These are phyloP conservation scores for Thuidium tamariscinum DNA, from an alignment of 225 moss, liverwort and hornwort species.

Conservation along the genomic window DNA sequence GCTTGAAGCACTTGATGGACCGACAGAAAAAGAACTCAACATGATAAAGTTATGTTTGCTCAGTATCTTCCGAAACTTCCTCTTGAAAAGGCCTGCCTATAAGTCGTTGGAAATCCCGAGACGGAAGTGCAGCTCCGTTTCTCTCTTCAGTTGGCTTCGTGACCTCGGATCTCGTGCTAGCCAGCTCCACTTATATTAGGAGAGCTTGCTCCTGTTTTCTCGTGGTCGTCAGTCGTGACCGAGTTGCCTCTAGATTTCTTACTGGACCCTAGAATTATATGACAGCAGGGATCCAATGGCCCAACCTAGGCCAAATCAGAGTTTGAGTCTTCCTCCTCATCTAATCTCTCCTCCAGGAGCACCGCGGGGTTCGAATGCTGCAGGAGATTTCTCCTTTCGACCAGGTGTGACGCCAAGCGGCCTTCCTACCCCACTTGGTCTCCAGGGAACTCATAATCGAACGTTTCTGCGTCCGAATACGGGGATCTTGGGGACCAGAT, in stretches of 20 bases:
- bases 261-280: too few relatives aligned
- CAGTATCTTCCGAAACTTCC: neutral
- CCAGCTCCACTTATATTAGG: too few relatives aligned
- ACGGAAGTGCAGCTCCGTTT: neutral
- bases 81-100: neutral
- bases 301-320: neutral
- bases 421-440: slow-evolving; percentile 12
- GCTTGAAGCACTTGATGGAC: neutral
- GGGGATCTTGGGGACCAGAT: neutral
- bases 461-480: neutral
- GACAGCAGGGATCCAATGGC: neutral
- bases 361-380: neutral
- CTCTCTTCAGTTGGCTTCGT: neutral
- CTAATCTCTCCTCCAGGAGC: neutral
- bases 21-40: too few relatives aligned
- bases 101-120: neutral
- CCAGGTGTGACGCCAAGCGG: neutral
- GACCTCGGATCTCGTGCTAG: neutral
- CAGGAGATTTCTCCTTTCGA: neutral
- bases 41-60: too few relatives aligned
- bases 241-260: neutral
- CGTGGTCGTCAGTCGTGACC: neutral
- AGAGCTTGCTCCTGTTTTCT: neutral
- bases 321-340: neutral
- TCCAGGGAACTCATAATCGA: slow-evolving; percentile 23